Evolutionary conservation across 495 filamentous ascomycete species (phyloP).

Genomic region (Penicillium ucsense): DNA sequence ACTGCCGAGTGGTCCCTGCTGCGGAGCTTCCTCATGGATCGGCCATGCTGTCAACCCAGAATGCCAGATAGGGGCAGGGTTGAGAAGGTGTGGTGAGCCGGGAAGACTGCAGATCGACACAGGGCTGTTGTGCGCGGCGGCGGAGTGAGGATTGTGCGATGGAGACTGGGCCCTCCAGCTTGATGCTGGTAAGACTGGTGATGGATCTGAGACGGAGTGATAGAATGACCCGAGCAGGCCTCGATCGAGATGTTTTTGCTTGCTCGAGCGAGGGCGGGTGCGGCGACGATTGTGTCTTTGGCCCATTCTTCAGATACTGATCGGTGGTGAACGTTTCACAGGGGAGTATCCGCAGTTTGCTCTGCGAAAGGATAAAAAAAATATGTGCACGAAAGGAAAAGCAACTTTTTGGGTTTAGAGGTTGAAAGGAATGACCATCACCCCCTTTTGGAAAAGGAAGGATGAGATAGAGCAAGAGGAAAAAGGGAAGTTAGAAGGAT

Average conservation of each 20-base stretch:
- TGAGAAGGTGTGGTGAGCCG: conserved; percentile 10
- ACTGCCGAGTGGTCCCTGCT: conserved; percentile 5
- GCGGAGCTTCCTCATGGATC: conserved; percentile 21
- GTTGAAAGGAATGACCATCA: conserved; percentile 37
- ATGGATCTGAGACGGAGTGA: conserved; percentile 1
- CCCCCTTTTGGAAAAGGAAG: conserved; percentile 23
- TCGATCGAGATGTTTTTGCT: conserved; percentile 11
- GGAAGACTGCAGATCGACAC: conserved; percentile 12
- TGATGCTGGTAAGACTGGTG: conserved; percentile 4
- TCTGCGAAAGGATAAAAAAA: conserved; percentile 1
- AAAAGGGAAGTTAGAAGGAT: conserved; percentile 12
- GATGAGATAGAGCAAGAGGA: conserved; percentile 31
- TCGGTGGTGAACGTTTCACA: conserved; percentile 2
- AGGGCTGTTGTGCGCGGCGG: conserved; percentile 4
- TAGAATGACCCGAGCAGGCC: not conserved
- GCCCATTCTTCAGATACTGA: conserved; percentile 25
- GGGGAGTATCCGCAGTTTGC: not conserved
- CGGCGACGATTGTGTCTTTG: conserved; percentile 41
- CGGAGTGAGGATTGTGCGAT: not conserved
- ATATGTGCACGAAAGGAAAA: conserved; percentile 2
- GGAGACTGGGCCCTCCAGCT: conserved; percentile 7
- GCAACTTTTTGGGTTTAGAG: conserved; percentile 5
- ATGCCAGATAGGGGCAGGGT: conserved; percentile 35
- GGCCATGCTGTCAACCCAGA: conserved; percentile 31
- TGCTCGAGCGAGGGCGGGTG: conserved; percentile 34